A percentile compares a stretch with the other conserved stretches of the same genome.
These are phyloP conservation scores for Acidomyces sp. DNA, from an alignment of 495 filamentous ascomycete species.

Conservation along the genomic window DNA sequence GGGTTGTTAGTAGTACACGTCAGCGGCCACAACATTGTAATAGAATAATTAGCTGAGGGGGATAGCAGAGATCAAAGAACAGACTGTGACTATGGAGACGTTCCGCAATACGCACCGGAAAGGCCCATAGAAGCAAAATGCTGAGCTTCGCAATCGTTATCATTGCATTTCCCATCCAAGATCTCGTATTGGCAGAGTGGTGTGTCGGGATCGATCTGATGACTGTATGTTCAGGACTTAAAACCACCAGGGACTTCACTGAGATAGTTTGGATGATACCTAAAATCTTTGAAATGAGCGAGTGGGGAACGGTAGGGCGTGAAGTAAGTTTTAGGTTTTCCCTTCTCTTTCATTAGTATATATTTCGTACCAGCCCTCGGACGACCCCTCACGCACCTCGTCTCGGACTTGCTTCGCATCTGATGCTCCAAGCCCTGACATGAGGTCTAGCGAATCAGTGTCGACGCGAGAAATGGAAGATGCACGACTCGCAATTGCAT, in stretches of 20 bases:
- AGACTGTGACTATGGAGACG: conserved; percentile 11
- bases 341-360: conserved; percentile 7
- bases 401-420: too few species aligned
- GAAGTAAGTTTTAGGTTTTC: conserved; percentile 31
- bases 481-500: too few species aligned
- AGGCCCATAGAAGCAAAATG: conserved; percentile 67
- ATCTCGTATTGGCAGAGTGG: conserved; percentile 64
- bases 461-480: too few species aligned
- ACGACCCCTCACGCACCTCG: conserved; percentile 7
- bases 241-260: conserved; percentile 59
- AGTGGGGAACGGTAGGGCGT: conserved; percentile 73
- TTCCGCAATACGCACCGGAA: conserved; percentile 56
- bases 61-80: conserved; percentile 16
- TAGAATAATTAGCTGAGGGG: conserved; percentile 21
- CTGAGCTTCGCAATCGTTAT: conserved; percentile 54
- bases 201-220: conserved; percentile 62
- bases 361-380: too few species aligned
- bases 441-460: too few species aligned
- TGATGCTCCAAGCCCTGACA: too few species aligned
- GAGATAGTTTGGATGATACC: conserved; percentile 67
- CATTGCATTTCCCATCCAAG: conserved; percentile 63
- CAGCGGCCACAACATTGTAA: conserved; percentile 17
- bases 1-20: conserved; percentile 14
- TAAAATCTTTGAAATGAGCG: conserved; percentile 70
- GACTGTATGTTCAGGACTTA: conserved; percentile 84